phyloP scores from a whole-genome alignment of 768 basidiomycete genomes.

The Russula dissimulans region DNA sequence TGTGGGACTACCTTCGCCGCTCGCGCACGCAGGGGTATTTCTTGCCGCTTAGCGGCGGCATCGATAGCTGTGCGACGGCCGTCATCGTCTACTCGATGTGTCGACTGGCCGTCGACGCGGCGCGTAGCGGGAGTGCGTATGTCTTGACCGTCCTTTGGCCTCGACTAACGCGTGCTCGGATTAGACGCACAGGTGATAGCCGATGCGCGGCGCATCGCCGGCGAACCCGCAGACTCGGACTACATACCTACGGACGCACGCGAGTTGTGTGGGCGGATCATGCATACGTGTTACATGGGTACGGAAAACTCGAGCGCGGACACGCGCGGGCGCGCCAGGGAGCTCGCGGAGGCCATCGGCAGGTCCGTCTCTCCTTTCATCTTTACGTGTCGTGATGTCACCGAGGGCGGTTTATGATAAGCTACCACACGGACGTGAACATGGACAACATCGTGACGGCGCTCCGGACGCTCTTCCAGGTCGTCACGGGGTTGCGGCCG shows the following conservation, averaged over 20 bases:
- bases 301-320: conserved; percentile 91
- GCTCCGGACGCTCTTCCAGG: conserved; percentile 69
- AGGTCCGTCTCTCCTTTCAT: conserved; percentile 52
- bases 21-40: conserved; percentile 94
- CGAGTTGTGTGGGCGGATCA: conserved; percentile 79
- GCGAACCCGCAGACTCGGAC: conserved; percentile 69
- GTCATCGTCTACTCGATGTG: conserved; percentile 97
- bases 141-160: no score
- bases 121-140: conserved; percentile 55
- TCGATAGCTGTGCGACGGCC: conserved; percentile 96
- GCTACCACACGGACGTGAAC: conserved; percentile 91
- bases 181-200: conserved; percentile 74
- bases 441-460: conserved; percentile 91
- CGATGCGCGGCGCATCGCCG: conserved; percentile 84
- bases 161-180: background rate
- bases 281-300: conserved; percentile 99
- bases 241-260: conserved; percentile 82
- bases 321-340: conserved; percentile 78
- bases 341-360: conserved; percentile 81
- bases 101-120: conserved; percentile 76
- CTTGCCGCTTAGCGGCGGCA: conserved; percentile 89
- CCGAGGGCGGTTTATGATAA: no score
- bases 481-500: conserved; percentile 68
- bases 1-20: conserved; percentile 98
- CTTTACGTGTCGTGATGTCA: conserved; percentile 25